A percentile compares a stretch with the other conserved stretches of the same genome.
Evolutionary conservation across 345 rosid species (phyloP).

Genomic region (Reutealis trisperma): DNA sequence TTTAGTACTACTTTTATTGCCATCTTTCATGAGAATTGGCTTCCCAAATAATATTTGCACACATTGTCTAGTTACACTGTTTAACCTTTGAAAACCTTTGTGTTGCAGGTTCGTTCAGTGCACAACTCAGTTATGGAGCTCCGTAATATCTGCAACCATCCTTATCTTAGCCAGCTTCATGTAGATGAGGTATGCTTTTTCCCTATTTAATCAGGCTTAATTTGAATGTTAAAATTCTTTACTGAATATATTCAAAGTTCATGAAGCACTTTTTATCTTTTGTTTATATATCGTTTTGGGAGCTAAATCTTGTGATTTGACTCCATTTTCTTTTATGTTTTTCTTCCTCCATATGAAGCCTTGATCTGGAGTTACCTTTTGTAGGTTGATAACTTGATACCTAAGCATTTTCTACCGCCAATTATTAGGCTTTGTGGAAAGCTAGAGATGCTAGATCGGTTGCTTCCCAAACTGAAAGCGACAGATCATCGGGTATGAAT

Average conservation of each 20-base stretch:
- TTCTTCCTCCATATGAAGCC: slow-evolving; percentile 15
- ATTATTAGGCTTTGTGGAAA: slow-evolving; percentile 83
- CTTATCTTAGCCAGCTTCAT: slow-evolving; percentile 94
- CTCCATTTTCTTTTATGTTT: not conserved
- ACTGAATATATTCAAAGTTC: not conserved
- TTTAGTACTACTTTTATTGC: slow-evolving; percentile 1
- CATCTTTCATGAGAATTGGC: slow-evolving; percentile 3
- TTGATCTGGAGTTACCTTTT: slow-evolving; percentile 21
- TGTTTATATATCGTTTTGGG: not conserved
- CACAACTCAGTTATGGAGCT: slow-evolving; percentile 98
- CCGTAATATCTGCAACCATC: slow-evolving; percentile 94
- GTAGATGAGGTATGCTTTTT: slow-evolving; percentile 68
- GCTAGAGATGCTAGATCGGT: slow-evolving; percentile 94
- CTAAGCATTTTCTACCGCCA: slow-evolving; percentile 78
- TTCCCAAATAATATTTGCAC: not conserved
- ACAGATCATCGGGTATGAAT: slow-evolving; percentile 85
- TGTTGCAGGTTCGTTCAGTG: slow-evolving; percentile 70
- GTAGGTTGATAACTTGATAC: slow-evolving; percentile 73
- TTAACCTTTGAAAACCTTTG: slow-evolving; percentile 6
- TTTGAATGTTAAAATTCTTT: slow-evolving; percentile 5
- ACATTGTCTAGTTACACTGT: slow-evolving; percentile 4
- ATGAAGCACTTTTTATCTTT: not conserved
- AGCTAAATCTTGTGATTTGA: not conserved
- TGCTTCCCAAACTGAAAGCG: slow-evolving; percentile 87
- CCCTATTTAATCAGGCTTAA: slow-evolving; percentile 5